Evolutionary conservation across 2,329 filamentous ascomycete genomes (phyloP).

Genomic region (Bipolaris bicolor): DNA sequence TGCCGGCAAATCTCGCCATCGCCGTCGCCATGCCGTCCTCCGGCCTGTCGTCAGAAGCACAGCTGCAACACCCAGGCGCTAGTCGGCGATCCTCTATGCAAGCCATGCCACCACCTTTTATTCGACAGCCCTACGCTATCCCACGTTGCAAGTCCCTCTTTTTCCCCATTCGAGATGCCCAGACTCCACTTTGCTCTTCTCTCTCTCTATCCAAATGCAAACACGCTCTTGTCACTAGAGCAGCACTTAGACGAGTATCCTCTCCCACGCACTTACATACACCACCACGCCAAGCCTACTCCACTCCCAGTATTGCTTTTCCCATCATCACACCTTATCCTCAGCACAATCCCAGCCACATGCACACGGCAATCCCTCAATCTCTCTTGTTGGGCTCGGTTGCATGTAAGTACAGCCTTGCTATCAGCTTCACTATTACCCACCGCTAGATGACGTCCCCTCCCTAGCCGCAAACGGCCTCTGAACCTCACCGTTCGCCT

Average conservation of each 20-base stretch:
- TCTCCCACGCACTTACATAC: neutral
- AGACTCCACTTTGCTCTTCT: neutral
- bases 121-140: constrained; percentile 36
- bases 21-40: neutral
- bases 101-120: constrained; percentile 22
- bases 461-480: constrained; percentile 28
- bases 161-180: constrained; percentile 36
- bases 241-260: neutral
- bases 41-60: constrained; percentile 6
- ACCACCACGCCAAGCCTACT: constrained; percentile 2
- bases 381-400: constrained; percentile 15
- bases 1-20: neutral
- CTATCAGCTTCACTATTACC: constrained; percentile 24
- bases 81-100: constrained; percentile 29
- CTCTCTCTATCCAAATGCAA: too few species aligned
- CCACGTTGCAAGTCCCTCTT: constrained; percentile 22
- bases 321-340: constrained; percentile 19
- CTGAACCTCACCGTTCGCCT: constrained; percentile 23
- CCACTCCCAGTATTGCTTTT: constrained; percentile 8
- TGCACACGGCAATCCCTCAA: constrained; percentile 6
- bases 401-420: constrained; percentile 24
- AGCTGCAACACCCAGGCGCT: constrained; percentile 11
- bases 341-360: constrained; percentile 15
- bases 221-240: too few species aligned
- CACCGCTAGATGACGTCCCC: constrained; percentile 25